phyloP scores from a whole-genome alignment of 257 asterid genomes.

The Rhazya stricta region DNA sequence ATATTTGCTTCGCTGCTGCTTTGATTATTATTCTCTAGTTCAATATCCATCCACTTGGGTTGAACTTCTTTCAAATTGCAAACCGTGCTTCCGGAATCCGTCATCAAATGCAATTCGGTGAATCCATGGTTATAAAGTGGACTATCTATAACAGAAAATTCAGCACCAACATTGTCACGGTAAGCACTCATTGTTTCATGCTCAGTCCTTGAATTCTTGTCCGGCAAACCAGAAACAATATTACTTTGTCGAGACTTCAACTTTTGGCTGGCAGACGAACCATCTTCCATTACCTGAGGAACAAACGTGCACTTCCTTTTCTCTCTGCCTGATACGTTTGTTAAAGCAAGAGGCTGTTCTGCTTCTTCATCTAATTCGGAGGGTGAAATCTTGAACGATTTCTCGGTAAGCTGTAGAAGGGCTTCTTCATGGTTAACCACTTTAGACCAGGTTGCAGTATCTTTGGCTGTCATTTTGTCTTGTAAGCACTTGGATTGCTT shows the following conservation, averaged over 20 bases:
- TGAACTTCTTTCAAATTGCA: conserved; percentile 4
- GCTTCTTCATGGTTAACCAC: conserved; percentile 51
- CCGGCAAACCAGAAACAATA: conserved; percentile 16
- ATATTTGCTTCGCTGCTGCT: neutral
- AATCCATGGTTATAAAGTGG: neutral
- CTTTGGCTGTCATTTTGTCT: conserved; percentile 60
- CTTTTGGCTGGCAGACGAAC: too few relatives aligned
- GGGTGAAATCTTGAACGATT: conserved; percentile 27
- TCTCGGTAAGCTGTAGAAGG: conserved; percentile 21
- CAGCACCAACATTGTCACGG: neutral
- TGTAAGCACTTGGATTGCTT: conserved; percentile 54
- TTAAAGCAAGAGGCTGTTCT: conserved; percentile 1
- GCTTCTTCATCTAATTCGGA: conserved; percentile 7
- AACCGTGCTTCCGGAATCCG: conserved; percentile 2
- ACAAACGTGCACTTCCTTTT: conserved; percentile 37
- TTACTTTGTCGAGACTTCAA: conserved; percentile 15
- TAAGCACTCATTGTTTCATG: conserved; percentile 9
- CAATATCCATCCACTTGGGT: conserved; percentile 24
- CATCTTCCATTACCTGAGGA: neutral
- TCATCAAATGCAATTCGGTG: neutral
- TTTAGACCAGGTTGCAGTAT: conserved; percentile 41
- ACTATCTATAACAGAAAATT: neutral
- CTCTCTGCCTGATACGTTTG: conserved; percentile 8
- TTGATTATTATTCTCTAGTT: conserved; percentile 10
- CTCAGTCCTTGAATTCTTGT: conserved; percentile 31